These are phyloP conservation scores for Colletotrichum graminicola DNA, from an alignment of 2,329 filamentous ascomycete genomes.

Conservation along the genomic window DNA sequence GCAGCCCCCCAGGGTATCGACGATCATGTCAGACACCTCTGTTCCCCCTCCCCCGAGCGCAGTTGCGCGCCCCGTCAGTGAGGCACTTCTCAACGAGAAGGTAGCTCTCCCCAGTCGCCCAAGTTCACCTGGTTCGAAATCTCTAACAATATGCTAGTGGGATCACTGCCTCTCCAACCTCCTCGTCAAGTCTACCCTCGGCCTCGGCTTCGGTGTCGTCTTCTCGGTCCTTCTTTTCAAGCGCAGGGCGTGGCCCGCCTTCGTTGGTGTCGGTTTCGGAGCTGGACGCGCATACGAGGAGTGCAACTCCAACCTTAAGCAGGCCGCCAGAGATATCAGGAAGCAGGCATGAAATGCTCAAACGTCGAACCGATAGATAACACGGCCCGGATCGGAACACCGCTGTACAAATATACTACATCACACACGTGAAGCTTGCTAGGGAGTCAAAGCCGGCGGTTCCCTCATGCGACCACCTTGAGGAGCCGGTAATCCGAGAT, in stretches of 20 bases:
- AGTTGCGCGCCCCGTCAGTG: constrained; percentile 89
- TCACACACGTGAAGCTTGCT: constrained; percentile 39
- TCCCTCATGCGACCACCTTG: constrained; percentile 22
- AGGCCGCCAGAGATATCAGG: constrained; percentile 69
- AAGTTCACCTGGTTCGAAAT: background rate
- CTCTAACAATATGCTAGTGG: constrained; percentile 73
- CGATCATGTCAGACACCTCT: constrained; percentile 66
- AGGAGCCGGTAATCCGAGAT: constrained; percentile 34
- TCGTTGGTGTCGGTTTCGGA: constrained; percentile 93
- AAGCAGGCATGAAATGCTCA: constrained; percentile 57
- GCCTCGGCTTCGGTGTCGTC: constrained; percentile 96
- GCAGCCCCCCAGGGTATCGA: constrained; percentile 32
- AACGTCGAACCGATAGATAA: constrained; percentile 41
- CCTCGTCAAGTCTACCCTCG: constrained; percentile 95
- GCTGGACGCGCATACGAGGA: constrained; percentile 98
- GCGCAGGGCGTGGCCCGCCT: constrained; percentile 97
- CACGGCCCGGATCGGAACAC: constrained; percentile 42
- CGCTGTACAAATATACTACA: constrained; percentile 50
- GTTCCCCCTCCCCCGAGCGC: constrained; percentile 70
- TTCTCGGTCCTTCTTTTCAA: constrained; percentile 99
- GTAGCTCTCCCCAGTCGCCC: constrained; percentile 58
- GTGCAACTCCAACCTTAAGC: constrained; percentile 85
- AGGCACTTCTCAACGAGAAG: constrained; percentile 99
- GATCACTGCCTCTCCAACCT: constrained; percentile 98
- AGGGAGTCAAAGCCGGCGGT: constrained; percentile 34